Base-by-base conservation (phyloP, 2,329 filamentous ascomycete species). In the Nemania sp. region DNA sequence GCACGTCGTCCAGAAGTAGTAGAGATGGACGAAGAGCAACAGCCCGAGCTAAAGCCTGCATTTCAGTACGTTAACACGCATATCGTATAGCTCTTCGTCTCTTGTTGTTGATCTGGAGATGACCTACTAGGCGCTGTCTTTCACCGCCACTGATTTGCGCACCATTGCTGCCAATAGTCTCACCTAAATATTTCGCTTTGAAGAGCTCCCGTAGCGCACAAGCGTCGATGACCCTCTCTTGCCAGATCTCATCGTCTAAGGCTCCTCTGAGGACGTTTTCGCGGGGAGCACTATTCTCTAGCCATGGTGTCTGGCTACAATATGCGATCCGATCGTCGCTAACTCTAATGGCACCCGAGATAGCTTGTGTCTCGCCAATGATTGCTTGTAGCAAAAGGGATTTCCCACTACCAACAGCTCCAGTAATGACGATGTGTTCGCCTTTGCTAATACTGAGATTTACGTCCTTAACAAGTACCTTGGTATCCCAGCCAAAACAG, bases 111-210 rank as follows among this genome's bases (percentile, higher is more conserved):
- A 4, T 13, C 18, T 41, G n/a, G 8, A 41, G 18, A 4, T 8
- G 41, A 67, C 70, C 65, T 56, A 72, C 68, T 5, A 72, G 35
- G 24, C 70, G 63, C 45, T 72, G 70, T 57, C 64, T 69, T 52
- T 72, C 64, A 7, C 70, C 70, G 8, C 70, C 70, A 24, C 68
- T 72, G 15, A 72, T 64, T 22, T 72, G 77, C 38, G 77, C 73
- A 26, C 77, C 77, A 45, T 72, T 74, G 55, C 74, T 75, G n/a
- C 77, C 77, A 45, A 79, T 70, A 24, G 67, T 77, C 66, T 54
- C 73, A 67, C 35, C 73, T 54, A 13, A 65, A 58, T 47, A 72
- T 67, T 61, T 60, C 20, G 41, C 13, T 1, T 56, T 45, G 26
- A 73, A 41, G 27, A 74, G 61, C 24, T 72, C 67, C 27, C 62